Conservation (phyloP, 2,329 filamentous ascomycete genomes). For the Hymenoscyphus infarciens region DNA sequence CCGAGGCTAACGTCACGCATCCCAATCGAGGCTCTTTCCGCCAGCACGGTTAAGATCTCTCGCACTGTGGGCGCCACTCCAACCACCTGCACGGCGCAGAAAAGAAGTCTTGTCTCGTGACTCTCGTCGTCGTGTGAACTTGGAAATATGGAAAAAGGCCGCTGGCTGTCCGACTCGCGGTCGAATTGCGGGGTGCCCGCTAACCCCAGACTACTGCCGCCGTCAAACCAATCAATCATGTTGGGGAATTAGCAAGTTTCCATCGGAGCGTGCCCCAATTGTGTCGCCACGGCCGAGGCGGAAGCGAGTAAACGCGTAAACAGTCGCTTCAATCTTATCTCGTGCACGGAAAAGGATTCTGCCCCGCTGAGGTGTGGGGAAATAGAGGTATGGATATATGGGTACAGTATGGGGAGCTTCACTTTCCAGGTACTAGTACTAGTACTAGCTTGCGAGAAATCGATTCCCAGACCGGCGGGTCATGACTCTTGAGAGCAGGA, state of each 20-base stretch:
- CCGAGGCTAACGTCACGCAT: background rate
- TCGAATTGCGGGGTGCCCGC: background rate
- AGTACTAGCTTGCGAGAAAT: background rate
- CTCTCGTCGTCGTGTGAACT: too few species aligned
- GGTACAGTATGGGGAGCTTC: background rate
- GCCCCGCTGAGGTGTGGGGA: background rate
- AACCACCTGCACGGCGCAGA: background rate
- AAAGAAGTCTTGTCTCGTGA: background rate
- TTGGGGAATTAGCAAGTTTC: background rate
- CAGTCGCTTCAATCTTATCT: background rate
- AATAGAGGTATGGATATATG: background rate
- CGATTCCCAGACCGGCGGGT: background rate
- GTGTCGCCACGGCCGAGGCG: background rate
- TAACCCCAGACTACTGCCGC: background rate
- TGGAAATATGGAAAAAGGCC: background rate
- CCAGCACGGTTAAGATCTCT: background rate
- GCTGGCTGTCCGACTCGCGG: background rate
- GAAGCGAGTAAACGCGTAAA: background rate
- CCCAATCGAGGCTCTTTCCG: background rate
- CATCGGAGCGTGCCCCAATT: background rate
- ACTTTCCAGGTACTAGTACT: slow-evolving; percentile 2
- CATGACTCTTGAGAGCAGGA: background rate
- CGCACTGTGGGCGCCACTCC: background rate
- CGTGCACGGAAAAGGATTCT: background rate
- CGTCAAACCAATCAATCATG: background rate